Conservation (phyloP, 129 eudicot species). For the Apium graveolens region DNA sequence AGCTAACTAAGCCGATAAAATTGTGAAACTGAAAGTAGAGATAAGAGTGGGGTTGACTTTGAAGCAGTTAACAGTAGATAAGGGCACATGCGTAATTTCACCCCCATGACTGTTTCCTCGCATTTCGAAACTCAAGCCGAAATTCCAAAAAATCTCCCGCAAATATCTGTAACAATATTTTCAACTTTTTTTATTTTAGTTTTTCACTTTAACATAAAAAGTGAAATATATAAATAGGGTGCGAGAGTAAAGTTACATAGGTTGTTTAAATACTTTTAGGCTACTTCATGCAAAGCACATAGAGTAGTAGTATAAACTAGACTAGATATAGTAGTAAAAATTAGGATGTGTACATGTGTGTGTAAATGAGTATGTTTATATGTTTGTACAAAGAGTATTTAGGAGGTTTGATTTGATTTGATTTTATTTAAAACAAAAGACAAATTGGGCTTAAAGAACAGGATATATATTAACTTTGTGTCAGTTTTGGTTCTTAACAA, state of each 20-base stretch:
- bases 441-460: slow-evolving; percentile 2
- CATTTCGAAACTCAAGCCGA: slow-evolving; percentile 9
- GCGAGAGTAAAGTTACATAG: not conserved
- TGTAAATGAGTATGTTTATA: not conserved
- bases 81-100: not conserved
- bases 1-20: not conserved
- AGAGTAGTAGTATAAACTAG: not conserved
- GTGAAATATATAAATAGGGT: not conserved
- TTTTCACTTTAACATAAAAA: not conserved
- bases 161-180: slow-evolving; percentile 13
- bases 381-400: not conserved
- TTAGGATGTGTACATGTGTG: not conserved
- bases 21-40: not conserved
- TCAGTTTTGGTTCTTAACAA: not conserved
- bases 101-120: not conserved
- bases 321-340: not conserved
- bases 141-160: slow-evolving; percentile 14
- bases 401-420: slow-evolving; percentile 2
- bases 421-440: slow-evolving; percentile 1
- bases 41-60: slow-evolving; percentile 5
- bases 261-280: not conserved
- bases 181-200: not conserved
- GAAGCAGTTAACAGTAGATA: not conserved
- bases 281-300: not conserved
- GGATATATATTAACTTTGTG: slow-evolving; percentile 1